These are phyloP conservation scores for Xylariales sp. DNA, from an alignment of 2,329 filamentous ascomycete species.

Conservation along the genomic window DNA sequence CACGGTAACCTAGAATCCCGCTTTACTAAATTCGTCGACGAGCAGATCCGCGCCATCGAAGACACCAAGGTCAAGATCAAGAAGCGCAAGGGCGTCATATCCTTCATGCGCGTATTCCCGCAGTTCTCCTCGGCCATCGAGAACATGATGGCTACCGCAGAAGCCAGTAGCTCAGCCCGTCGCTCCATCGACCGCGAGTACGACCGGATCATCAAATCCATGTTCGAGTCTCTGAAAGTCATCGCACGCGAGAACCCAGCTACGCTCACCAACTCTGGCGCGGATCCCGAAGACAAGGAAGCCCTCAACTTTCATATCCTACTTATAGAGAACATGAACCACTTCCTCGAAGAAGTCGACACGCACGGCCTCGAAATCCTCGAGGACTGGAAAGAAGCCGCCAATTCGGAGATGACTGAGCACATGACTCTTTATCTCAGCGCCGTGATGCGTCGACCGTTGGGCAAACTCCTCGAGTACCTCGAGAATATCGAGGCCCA, in stretches of 20 bases:
- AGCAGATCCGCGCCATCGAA: conserved; percentile 92
- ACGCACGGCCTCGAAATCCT: conserved; percentile 69
- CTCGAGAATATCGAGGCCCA: conserved; percentile 82
- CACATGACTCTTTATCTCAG: conserved; percentile 85
- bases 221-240: conserved; percentile 96
- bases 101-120: conserved; percentile 91
- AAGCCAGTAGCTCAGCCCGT: conserved; percentile 59
- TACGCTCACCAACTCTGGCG: conserved; percentile 38
- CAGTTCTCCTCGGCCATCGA: conserved; percentile 78
- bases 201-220: conserved; percentile 80
- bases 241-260: conserved; percentile 71
- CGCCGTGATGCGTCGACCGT: conserved; percentile 80
- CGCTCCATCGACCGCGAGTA: conserved; percentile 83
- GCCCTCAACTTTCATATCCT: conserved; percentile 96
- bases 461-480: conserved; percentile 89
- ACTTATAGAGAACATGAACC: conserved; percentile 98
- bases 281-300: conserved; percentile 82
- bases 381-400: conserved; percentile 76
- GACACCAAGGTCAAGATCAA: conserved; percentile 99
- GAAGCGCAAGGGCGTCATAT: conserved; percentile 94
- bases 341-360: conserved; percentile 90
- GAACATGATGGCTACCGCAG: conserved; percentile 66
- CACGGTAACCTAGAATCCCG: conserved; percentile 68
- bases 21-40: conserved; percentile 87
- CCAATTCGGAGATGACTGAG: conserved; percentile 72